Evolutionary conservation across 2,329 filamentous ascomycete species (phyloP), one percentile per base, ranked within the genome.

Genomic region (Dothiorella sarmentorum): DNA sequence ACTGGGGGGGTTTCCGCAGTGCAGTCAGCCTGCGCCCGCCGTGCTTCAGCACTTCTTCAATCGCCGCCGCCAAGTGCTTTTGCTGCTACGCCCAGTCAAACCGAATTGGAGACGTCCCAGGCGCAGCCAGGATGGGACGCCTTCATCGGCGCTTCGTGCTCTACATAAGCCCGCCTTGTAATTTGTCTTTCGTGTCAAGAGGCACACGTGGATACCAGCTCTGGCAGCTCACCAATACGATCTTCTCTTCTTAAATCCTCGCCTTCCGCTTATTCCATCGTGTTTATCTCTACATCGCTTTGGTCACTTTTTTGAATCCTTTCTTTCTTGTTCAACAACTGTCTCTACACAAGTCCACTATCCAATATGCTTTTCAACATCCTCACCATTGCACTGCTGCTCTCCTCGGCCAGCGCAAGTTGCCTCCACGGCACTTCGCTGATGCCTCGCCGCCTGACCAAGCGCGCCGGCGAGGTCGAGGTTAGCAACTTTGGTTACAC

Each of bases 371-470:
- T 44, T 56, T 13, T 18, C 38, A 33, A 44, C 31, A 15, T 56
- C 38, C 31, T 43, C 17, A 5, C 53, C 24, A 11, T 33, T 56
- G 38, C 38, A n/a, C 20, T 56, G 15, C 18, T 56, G n/a, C 35
- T 53, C 24, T 56, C 53, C 38, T 64, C 9, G 59, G 47, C 17
- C 62, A 62, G 72, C 17, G 72, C 74, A 31, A 73, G 68, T 35
- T 78, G 75, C 61, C 69, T 76, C 53, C 71, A 76, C 63, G 75
- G 76, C 53, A 76, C 79, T 15, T 71, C 67, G 67, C 62, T 69
- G 63, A 66, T 71, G 63, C 49, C 49, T 40, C 29, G 57, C 49
- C 69, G 70, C 64, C 61, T 69, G 26, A 63, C 64, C 43, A 42
- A 42, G 18, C 67, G 67, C 4, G 49, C 49, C 10, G 70, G 69